Conservation (phyloP, 495 filamentous ascomycete genomes). For the Podospora anserina region DNA sequence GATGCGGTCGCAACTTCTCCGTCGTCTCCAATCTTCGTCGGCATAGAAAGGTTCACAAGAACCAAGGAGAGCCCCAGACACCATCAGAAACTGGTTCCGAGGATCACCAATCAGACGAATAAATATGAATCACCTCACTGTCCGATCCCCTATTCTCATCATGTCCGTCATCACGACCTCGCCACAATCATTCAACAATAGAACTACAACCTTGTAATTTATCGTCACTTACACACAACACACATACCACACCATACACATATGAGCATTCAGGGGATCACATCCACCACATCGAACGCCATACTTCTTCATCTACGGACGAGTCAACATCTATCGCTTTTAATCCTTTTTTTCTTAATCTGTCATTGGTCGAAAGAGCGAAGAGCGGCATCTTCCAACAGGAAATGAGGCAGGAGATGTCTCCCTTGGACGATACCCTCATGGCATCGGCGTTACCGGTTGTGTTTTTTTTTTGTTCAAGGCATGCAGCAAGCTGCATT, state of each 20-base stretch:
- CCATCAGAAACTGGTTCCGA: conserved; percentile 52
- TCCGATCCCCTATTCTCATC: conserved; percentile 14
- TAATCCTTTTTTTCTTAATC: conserved; percentile 4
- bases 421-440: conserved; percentile 28
- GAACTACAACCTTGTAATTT: conserved; percentile 3
- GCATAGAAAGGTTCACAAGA: conserved; percentile 93
- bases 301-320: conserved; percentile 10
- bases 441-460: conserved; percentile 28
- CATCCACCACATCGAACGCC: not conserved
- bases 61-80: conserved; percentile 58
- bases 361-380: not conserved
- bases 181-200: not conserved
- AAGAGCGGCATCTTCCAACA: conserved; percentile 15
- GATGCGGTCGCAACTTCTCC: conserved; percentile 94
- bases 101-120: conserved; percentile 47
- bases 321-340: conserved; percentile 8
- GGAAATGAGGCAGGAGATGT: conserved; percentile 6
- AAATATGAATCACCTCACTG: not conserved
- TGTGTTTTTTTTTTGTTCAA: conserved; percentile 14
- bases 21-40: conserved; percentile 94
- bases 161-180: not conserved
- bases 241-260: not conserved
- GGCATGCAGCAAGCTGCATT: not conserved
- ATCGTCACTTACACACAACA: not conserved
- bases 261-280: not conserved